These are phyloP conservation scores for Cucurbita ficifolia DNA, from an alignment of 306 rosid genomes.

Conservation along the genomic window DNA sequence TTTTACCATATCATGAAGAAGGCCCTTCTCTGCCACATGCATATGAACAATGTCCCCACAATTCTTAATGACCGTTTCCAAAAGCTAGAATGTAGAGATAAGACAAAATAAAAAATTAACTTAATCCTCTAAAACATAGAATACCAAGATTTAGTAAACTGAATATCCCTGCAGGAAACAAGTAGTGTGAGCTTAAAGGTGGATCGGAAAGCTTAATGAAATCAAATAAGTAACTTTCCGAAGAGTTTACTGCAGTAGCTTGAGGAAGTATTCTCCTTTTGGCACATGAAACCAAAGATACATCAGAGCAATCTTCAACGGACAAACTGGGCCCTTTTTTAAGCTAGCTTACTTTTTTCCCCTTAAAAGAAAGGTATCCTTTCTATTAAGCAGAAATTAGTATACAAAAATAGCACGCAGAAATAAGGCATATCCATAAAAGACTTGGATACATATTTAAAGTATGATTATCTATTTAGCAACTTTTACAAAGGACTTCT, in stretches of 20 bases:
- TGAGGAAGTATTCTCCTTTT: not conserved
- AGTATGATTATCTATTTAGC: not conserved
- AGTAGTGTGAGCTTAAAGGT: not conserved
- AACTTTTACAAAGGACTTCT: not conserved
- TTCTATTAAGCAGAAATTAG: not conserved
- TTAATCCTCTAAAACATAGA: constrained; percentile 18
- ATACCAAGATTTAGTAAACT: constrained; percentile 6
- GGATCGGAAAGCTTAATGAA: not conserved
- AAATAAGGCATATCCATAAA: too few species aligned
- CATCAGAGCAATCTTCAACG: not conserved
- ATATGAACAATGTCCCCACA: constrained; percentile 96
- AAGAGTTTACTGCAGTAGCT: not conserved
- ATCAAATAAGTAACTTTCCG: not conserved
- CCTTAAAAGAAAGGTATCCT: not conserved
- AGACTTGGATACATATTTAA: not conserved
- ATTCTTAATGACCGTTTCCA: constrained; percentile 88
- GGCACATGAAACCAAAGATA: not conserved
- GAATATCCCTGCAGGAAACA: not conserved
- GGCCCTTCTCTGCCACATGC: constrained; percentile 95
- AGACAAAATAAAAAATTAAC: constrained; percentile 27
- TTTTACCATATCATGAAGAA: constrained; percentile 91
- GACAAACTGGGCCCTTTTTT: not conserved
- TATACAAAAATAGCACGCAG: not conserved
- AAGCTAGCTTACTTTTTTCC: not conserved
- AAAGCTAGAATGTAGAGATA: constrained; percentile 33